Evolutionary conservation across 139 green algal genomes (phyloP).

Genomic region (Limnomonas spitsbergensis): DNA sequence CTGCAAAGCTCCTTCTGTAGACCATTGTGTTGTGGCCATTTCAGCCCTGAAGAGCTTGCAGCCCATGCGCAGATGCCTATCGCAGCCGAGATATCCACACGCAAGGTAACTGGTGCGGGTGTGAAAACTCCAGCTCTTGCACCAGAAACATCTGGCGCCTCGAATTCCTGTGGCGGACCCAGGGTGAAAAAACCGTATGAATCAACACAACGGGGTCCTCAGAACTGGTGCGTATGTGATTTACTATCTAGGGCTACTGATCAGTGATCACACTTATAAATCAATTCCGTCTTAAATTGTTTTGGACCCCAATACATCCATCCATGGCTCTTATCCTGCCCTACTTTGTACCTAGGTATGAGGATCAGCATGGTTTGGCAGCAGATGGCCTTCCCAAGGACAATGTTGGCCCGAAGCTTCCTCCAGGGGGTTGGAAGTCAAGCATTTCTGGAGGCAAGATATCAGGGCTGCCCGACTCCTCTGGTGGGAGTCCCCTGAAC

Average conservation of each 20-base stretch:
- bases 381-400: constrained; percentile 38
- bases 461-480: neutral
- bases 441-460: constrained; percentile 5
- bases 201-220: constrained; percentile 17
- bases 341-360: constrained; percentile 37
- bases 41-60: too few relatives aligned
- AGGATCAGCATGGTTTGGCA: constrained; percentile 24
- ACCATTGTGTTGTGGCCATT: too few relatives aligned
- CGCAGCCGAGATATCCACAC: neutral
- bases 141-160: constrained; percentile 12
- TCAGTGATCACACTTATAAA: neutral
- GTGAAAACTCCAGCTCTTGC: too few relatives aligned
- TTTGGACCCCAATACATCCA: neutral
- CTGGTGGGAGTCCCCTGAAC: neutral
- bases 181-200: constrained; percentile 15
- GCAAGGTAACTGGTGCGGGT: too few relatives aligned
- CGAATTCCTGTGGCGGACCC: neutral
- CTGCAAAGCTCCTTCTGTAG: too few relatives aligned
- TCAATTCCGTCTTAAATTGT: neutral
- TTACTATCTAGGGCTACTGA: too few relatives aligned
- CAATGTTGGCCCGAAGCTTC: constrained; percentile 53
- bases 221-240: constrained; percentile 48
- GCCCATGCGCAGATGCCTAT: constrained; percentile 2
- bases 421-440: constrained; percentile 49
- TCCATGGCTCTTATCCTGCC: too few relatives aligned